A percentile compares a stretch with the other conserved stretches of the same genome.
These are phyloP conservation scores for Entomortierella beljakovae DNA, from an alignment of 192 early-diverging fungal genomes.

Conservation along the genomic window DNA sequence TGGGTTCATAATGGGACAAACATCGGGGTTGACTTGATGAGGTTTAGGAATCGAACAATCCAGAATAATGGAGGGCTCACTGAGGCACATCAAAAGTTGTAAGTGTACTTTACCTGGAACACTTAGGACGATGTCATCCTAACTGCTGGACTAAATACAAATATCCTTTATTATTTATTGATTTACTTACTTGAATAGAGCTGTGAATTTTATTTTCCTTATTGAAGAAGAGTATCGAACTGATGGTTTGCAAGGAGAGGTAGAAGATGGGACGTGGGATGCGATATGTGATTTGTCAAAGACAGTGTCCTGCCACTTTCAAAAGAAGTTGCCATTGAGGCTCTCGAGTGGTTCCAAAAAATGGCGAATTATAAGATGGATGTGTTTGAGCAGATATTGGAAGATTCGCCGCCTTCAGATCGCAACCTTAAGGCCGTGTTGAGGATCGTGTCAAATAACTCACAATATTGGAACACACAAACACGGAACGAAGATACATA, in stretches of 20 bases:
- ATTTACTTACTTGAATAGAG: neutral
- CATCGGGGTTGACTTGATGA: constrained; percentile 1
- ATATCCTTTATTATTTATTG: too few relatives aligned
- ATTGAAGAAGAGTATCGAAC: constrained; percentile 12
- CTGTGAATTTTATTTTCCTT: constrained; percentile 16
- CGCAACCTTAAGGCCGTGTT: constrained; percentile 8
- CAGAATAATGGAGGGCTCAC: neutral
- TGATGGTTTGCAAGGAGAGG: constrained; percentile 1
- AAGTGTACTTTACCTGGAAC: neutral
- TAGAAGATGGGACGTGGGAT: constrained; percentile 5
- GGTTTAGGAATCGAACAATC: constrained; percentile 1
- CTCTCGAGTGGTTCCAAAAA: neutral
- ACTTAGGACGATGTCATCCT: neutral
- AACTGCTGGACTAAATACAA: neutral
- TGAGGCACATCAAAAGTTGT: constrained; percentile 7
- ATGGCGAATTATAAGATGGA: neutral
- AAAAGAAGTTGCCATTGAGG: neutral
- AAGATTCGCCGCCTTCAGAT: constrained; percentile 15
- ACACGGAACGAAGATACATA: constrained; percentile 29
- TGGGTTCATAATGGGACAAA: neutral
- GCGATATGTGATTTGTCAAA: constrained; percentile 3
- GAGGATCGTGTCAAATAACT: constrained; percentile 9
- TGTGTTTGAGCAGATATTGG: constrained; percentile 1
- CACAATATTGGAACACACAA: constrained; percentile 24
- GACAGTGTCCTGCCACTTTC: neutral